phyloP scores from a whole-genome alignment of 1,139 yeast species.

The Tardiomyces depauwii region DNA sequence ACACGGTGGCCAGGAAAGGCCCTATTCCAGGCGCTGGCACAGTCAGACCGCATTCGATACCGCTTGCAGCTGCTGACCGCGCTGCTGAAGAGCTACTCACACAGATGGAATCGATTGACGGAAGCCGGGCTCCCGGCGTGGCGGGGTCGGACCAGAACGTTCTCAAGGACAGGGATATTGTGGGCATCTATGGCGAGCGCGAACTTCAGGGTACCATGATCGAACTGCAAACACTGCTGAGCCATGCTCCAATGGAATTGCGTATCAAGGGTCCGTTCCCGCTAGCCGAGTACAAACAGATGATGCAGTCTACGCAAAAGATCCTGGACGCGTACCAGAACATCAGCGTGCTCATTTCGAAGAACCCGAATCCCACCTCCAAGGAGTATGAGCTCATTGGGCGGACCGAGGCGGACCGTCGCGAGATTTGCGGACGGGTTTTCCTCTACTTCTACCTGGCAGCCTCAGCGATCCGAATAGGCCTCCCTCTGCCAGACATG shows the following conservation, averaged over 20 bases:
- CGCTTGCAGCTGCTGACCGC: not conserved
- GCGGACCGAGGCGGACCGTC: slow-evolving; percentile 47
- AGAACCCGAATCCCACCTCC: slow-evolving; percentile 42
- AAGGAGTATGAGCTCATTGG: slow-evolving; percentile 48
- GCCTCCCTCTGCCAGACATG: slow-evolving; percentile 65
- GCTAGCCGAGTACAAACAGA: slow-evolving; percentile 34
- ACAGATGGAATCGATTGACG: not conserved
- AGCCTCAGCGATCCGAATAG: slow-evolving; percentile 64
- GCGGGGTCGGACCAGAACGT: slow-evolving; percentile 1
- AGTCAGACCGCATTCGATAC: not conserved
- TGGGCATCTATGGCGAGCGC: slow-evolving; percentile 23
- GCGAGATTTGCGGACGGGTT: slow-evolving; percentile 58
- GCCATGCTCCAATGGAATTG: slow-evolving; percentile 68
- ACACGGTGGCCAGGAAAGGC: slow-evolving; percentile 15
- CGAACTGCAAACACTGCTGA: slow-evolving; percentile 48
- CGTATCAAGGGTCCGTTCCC: slow-evolving; percentile 71
- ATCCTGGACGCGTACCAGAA: slow-evolving; percentile 70
- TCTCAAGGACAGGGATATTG: slow-evolving; percentile 5
- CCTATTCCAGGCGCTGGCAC: slow-evolving; percentile 1
- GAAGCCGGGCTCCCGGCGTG: not conserved
- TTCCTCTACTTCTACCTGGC: slow-evolving; percentile 68
- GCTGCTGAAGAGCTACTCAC: not conserved
- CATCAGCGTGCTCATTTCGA: slow-evolving; percentile 53
- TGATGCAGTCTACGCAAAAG: slow-evolving; percentile 47
- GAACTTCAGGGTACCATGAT: slow-evolving; percentile 40